Percentiles rank a stretch among this genome's conserved stretches.
Evolutionary conservation across 305 asterid species (phyloP).

Genomic region (Ilex paraguariensis): DNA sequence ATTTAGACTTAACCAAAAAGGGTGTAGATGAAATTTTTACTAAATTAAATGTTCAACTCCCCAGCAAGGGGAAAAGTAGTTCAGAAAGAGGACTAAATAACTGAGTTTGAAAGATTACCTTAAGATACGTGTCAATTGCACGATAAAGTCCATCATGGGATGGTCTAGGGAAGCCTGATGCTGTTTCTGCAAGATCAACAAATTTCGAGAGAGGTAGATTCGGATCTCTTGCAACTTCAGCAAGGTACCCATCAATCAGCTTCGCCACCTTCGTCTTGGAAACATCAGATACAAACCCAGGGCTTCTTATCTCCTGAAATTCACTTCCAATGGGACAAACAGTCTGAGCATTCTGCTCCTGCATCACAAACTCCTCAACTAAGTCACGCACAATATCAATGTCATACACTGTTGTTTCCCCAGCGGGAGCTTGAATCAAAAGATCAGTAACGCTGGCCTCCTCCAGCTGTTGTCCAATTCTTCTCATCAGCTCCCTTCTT

Average conservation of each 20-base stretch:
- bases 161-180: slow-evolving; percentile 50
- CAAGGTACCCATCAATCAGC: slow-evolving; percentile 64
- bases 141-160: slow-evolving; percentile 74
- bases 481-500: slow-evolving; percentile 41
- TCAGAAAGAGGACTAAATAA: no score
- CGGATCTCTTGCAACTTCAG: slow-evolving; percentile 66
- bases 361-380: slow-evolving; percentile 62
- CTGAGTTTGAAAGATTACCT: slow-evolving; percentile 31
- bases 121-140: slow-evolving; percentile 69
- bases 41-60: no score
- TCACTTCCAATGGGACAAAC: slow-evolving; percentile 31
- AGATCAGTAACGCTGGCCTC: slow-evolving; percentile 64
- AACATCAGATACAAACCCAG: slow-evolving; percentile 34
- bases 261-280: slow-evolving; percentile 62
- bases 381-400: slow-evolving; percentile 49
- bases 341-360: slow-evolving; percentile 29
- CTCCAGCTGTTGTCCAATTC: slow-evolving; percentile 57
- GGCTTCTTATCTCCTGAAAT: slow-evolving; percentile 26
- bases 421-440: slow-evolving; percentile 41
- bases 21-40: no score
- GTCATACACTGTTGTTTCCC: slow-evolving; percentile 40
- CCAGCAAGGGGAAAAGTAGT: no score
- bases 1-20: no score
- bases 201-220: slow-evolving; percentile 43
- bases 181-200: slow-evolving; percentile 52